These are phyloP conservation scores for Rhipidocladum racemiflorum DNA, from an alignment of 176 grass and related monocot genomes.

Conservation along the genomic window DNA sequence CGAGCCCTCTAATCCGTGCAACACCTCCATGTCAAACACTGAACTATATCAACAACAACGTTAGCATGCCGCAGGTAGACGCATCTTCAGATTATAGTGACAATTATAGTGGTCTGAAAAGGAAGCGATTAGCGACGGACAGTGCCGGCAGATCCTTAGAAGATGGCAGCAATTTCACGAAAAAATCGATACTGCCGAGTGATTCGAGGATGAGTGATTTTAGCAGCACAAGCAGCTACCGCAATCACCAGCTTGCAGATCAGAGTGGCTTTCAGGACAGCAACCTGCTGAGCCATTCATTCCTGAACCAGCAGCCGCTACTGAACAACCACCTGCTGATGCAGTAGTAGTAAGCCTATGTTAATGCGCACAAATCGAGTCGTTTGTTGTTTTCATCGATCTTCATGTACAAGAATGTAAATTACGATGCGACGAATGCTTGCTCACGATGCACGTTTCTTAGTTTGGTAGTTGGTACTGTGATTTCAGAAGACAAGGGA, in stretches of 20 bases:
- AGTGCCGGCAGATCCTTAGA: neutral
- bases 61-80: neutral
- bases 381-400: neutral
- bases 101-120: slow-evolving; percentile 15
- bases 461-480: neutral
- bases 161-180: neutral
- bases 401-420: neutral
- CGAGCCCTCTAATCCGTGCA: slow-evolving; percentile 8
- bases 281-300: slow-evolving; percentile 26
- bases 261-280: slow-evolving; percentile 32
- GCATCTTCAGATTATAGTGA: neutral
- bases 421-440: neutral
- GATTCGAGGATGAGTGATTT: neutral
- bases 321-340: slow-evolving; percentile 11
- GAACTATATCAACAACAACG: neutral
- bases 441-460: neutral
- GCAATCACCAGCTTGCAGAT: slow-evolving; percentile 36
- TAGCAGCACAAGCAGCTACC: slow-evolving; percentile 12
- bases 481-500: neutral
- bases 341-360: slow-evolving; percentile 9
- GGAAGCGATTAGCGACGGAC: neutral
- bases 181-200: neutral
- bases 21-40: neutral
- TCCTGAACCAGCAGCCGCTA: slow-evolving; percentile 30
- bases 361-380: too few relatives aligned